phyloP scores from a whole-genome alignment of 2,329 filamentous ascomycete genomes.

The Sarocladium brachiariae region DNA sequence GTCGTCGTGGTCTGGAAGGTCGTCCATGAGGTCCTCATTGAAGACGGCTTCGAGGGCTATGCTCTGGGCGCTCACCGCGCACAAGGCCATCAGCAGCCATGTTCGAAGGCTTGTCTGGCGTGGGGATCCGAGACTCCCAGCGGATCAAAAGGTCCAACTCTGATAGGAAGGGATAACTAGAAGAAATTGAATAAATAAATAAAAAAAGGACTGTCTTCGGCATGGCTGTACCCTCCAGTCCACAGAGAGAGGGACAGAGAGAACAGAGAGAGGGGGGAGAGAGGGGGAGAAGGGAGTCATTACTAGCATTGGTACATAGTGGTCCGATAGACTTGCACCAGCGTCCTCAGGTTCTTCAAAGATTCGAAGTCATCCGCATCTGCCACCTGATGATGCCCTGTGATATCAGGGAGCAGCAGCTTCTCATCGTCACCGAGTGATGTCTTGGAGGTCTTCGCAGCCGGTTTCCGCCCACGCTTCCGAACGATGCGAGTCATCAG shows the following conservation, averaged over 20 bases:
- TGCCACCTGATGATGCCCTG: not conserved
- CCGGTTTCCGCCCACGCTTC: not conserved
- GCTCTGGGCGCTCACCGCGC: conserved; percentile 10
- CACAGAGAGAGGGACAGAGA: no score
- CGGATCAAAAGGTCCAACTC: conserved; percentile 5
- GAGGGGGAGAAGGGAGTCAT: not conserved
- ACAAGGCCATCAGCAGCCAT: conserved; percentile 8
- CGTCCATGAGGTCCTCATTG: not conserved
- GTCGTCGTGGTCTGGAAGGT: not conserved
- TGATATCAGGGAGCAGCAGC: no score
- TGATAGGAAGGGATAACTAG: conserved; percentile 6
- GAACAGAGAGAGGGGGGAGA: not conserved
- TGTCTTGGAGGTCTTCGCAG: not conserved
- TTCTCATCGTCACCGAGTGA: not conserved
- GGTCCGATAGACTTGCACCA: not conserved
- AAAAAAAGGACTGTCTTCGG: not conserved
- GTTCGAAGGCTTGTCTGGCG: not conserved
- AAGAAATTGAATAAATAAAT: not conserved
- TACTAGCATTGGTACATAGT: conserved; percentile 3
- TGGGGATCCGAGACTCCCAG: conserved; percentile 1
- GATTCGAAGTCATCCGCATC: not conserved
- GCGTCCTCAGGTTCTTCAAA: not conserved
- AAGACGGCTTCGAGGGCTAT: conserved; percentile 8
- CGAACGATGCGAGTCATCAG: not conserved
- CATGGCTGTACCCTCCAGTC: no score